Evolutionary conservation across 306 rosid genomes (phyloP), one percentile per base, ranked within the genome.

Genomic region (Citrullus colocynthis): DNA sequence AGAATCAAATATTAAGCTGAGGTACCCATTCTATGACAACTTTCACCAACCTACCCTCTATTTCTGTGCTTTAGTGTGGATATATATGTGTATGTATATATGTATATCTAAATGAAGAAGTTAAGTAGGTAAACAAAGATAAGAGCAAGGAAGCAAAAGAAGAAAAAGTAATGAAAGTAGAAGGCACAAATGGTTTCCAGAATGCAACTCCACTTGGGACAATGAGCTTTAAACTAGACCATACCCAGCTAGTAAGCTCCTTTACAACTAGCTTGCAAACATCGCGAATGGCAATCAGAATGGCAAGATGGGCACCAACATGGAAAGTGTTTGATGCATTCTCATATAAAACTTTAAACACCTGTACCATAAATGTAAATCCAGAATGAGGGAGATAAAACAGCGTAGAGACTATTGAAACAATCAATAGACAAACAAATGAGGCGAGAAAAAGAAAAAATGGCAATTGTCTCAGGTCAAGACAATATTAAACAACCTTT

Each of bases 251-350:
- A 79, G 97, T 92, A 78, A 96, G 93, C 82, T 92, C 97, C 89
- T 90, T 96, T 44, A 91, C 96, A 82, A 91, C 98, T 82, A 90
- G 97, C 93, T 96, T 96, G 88, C 99, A 96, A 88, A 96, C 99
- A 88, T 96, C 99, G 24, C 99, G 98, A 76, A 96, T 91, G 20
- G 97, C 99, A 82, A 91, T 86, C 73, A 96, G 84, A 78, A 92
- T 89, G 77, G 98, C 80, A 49, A 96, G 96, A 88, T 91, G 93
- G 77, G 96, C 89, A 78, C 79, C 82, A 54, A 91, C 93, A 66
- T 96, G 99, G 75, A 85, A 79, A 49, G 54, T 86, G 85, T 89
- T 92, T 18, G 97, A 86, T 8, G 89, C 93, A 82, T 92, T 90
- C 60, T 96, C 98, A 42, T 92, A 91, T 70, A 96, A 89, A 70